Evolutionary conservation across 1,139 yeast species (phyloP), one percentile per base, ranked within the genome.

Genomic region (Geotrichum histeridarum): DNA sequence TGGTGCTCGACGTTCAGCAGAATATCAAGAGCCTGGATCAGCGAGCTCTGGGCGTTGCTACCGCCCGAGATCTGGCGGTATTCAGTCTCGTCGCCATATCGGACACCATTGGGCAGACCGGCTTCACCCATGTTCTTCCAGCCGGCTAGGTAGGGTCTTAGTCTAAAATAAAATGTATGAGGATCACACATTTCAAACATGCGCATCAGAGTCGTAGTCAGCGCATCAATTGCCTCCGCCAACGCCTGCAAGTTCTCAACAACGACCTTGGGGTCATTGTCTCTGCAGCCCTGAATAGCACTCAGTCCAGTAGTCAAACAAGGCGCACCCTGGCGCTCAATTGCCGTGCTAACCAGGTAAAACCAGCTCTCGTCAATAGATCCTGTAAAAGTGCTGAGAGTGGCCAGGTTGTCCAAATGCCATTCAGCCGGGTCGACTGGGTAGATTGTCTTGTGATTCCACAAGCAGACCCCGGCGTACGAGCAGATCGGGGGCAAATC

Each of bases 141-240:
- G 0, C 97, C 98, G 0, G 97, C 96, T 57, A 91, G 73, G 65
- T 80, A 91, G 0, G 98, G 97, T 64, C 98, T 78, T 54, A 91
- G 79, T 60, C 94, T 79, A 72, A 80, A 86, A 68, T 88, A 91
- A 66, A 91, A 91, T 1, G 85, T 83, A 67, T 89, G 95, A 1
- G 98, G 97, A 66, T 90, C 96, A 68, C 97, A 89, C 86, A 86
- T 86, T 61, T 90, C 96, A 66, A 87, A 91, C 95, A 91, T 87
- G 63, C 81, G 78, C 80, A 84, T 81, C 61, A 91, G 71, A 0
- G 86, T 79, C 2, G 84, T 75, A n/a, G 91, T 94, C 61, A 91
- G 73, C 55, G 75, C 73, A 67, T 88, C 96, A 48, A 91, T 85
- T 48, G 79, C 73, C 67, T 86, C 88, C 1, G 96, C 96, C 56